These are phyloP conservation scores for Euphorbia peplus DNA, from an alignment of 345 rosid species.

Conservation along the genomic window DNA sequence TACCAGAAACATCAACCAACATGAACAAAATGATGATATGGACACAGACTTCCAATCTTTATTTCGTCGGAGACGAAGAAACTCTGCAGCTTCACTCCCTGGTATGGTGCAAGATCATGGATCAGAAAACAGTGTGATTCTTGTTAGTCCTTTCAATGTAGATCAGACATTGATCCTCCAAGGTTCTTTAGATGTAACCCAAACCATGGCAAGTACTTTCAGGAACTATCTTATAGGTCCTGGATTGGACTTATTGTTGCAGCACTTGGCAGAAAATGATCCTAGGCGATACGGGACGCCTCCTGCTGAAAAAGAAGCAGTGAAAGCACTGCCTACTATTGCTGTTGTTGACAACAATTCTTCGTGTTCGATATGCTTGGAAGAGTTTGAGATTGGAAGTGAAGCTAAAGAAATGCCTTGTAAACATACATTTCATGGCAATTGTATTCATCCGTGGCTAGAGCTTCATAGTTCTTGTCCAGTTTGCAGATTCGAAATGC, in stretches of 20 bases:
- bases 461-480: constrained; percentile 64
- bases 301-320: constrained; percentile 35
- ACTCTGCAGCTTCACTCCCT: constrained; percentile 19
- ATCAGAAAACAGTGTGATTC: constrained; percentile 24
- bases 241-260: constrained; percentile 41
- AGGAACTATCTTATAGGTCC: constrained; percentile 42
- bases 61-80: constrained; percentile 20
- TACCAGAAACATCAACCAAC: constrained; percentile 11
- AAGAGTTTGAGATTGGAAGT: constrained; percentile 52
- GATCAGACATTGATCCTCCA: constrained; percentile 34
- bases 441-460: constrained; percentile 57
- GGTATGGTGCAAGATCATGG: constrained; percentile 30
- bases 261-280: constrained; percentile 39
- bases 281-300: constrained; percentile 37
- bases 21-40: constrained; percentile 23
- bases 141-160: constrained; percentile 38
- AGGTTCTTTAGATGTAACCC: constrained; percentile 17
- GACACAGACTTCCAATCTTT: constrained; percentile 28
- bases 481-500: constrained; percentile 46
- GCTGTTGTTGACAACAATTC: constrained; percentile 23
- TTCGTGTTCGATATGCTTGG: constrained; percentile 51
- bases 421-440: constrained; percentile 55
- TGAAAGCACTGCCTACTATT: constrained; percentile 40
- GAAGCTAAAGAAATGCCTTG: constrained; percentile 64
- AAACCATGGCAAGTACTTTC: constrained; percentile 19